A percentile compares a stretch with the other conserved stretches of the same genome.
Conservation (phyloP, 1,139 yeast species). For the Yamadazyma aaseri region DNA sequence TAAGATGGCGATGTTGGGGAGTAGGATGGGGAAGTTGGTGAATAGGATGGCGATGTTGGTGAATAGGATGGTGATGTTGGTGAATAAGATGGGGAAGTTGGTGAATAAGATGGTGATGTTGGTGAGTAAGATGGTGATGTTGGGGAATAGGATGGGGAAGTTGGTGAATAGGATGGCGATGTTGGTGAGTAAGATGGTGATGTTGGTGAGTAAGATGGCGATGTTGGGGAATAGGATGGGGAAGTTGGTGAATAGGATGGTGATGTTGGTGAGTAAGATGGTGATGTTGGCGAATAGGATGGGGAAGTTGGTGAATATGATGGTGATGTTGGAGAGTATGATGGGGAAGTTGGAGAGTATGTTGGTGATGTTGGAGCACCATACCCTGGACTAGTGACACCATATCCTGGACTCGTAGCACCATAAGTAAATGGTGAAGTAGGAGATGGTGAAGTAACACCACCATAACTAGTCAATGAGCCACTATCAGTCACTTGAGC, state of each 20-base stretch:
- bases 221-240: slow-evolving; percentile 67
- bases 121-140: slow-evolving; percentile 60
- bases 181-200: slow-evolving; percentile 59
- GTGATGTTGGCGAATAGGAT: slow-evolving; percentile 54
- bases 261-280: slow-evolving; percentile 62
- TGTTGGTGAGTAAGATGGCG: slow-evolving; percentile 63
- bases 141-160: slow-evolving; percentile 61
- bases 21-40: slow-evolving; percentile 55
- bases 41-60: slow-evolving; percentile 66
- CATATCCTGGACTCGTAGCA: slow-evolving; percentile 63
- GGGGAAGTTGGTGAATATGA: slow-evolving; percentile 50
- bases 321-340: slow-evolving; percentile 75
- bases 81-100: slow-evolving; percentile 68
- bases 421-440: slow-evolving; percentile 61
- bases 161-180: slow-evolving; percentile 43
- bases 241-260: slow-evolving; percentile 75
- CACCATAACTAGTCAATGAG: slow-evolving; percentile 88
- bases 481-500: slow-evolving; percentile 84
- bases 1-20: slow-evolving; percentile 65
- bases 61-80: slow-evolving; percentile 77
- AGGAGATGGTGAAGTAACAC: slow-evolving; percentile 56
- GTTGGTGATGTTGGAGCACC: slow-evolving; percentile 40
- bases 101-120: slow-evolving; percentile 66
- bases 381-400: slow-evolving; percentile 59
- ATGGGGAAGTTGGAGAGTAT: slow-evolving; percentile 71